A percentile compares a stretch with the other conserved stretches of the same genome.
Conservation (phyloP, 129 eudicot species). For the Glebionis coronaria region DNA sequence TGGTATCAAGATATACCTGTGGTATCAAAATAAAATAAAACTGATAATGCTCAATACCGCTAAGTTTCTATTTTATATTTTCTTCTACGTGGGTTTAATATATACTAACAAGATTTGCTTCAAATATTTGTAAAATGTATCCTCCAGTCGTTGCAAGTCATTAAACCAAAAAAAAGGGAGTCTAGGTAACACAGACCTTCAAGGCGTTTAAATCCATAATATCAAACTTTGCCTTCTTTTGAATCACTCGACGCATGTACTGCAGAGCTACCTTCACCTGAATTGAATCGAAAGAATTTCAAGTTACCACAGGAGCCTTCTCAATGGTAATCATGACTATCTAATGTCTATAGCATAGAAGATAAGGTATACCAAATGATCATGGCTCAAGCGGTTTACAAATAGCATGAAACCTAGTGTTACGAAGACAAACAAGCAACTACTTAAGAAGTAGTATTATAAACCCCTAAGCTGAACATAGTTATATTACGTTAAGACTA, state of each 20-base stretch:
- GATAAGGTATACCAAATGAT: slow-evolving; percentile 15
- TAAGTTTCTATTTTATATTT: no score
- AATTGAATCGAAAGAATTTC: slow-evolving; percentile 9
- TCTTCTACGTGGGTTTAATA: no score
- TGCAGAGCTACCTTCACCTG: slow-evolving; percentile 93
- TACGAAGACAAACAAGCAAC: background rate
- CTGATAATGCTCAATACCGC: background rate
- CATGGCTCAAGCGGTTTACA: background rate
- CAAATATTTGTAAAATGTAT: background rate
- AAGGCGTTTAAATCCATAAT: slow-evolving; percentile 68
- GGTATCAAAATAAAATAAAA: slow-evolving; percentile 4
- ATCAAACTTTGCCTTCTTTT: slow-evolving; percentile 92
- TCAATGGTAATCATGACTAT: background rate
- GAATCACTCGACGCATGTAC: slow-evolving; percentile 89
- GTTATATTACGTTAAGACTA: background rate
- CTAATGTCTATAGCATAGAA: slow-evolving; percentile 9
- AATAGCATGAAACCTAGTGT: background rate
- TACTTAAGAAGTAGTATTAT: background rate
- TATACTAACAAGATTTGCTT: background rate
- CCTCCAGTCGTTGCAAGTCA: no score
- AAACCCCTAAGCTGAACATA: slow-evolving; percentile 3
- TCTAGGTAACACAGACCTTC: slow-evolving; percentile 43
- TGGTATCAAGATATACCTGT: slow-evolving; percentile 1
- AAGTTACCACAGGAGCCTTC: slow-evolving; percentile 9
- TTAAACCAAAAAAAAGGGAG: no score